Conservation (phyloP, 2,329 filamentous ascomycete genomes). For the Herpomyces periplanetae region DNA sequence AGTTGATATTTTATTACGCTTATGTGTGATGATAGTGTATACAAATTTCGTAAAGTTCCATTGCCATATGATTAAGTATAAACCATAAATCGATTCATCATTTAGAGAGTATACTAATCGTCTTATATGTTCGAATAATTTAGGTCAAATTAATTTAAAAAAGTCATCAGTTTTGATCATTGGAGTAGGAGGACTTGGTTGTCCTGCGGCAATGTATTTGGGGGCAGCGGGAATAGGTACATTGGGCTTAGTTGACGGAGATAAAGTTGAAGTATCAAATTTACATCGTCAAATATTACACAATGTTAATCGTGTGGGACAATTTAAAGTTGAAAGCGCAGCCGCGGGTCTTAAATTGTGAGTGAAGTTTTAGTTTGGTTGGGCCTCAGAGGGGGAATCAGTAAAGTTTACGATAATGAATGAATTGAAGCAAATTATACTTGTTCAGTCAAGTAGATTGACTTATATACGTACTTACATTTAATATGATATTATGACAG, state of each 20-base stretch:
- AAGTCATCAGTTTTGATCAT: conserved; percentile 33
- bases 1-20: too few species aligned
- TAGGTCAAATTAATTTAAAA: conserved; percentile 36
- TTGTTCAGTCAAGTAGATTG: neutral
- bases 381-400: too few species aligned
- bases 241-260: conserved; percentile 50
- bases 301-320: conserved; percentile 23
- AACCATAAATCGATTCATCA: too few species aligned
- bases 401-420: conserved; percentile 2
- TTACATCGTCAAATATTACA: conserved; percentile 72
- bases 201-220: conserved; percentile 66
- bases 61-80: too few species aligned
- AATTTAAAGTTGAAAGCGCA: conserved; percentile 42
- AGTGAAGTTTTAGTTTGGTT: conserved; percentile 4
- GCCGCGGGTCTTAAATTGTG: conserved; percentile 17
- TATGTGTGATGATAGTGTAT: too few species aligned
- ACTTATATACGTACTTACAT: neutral
- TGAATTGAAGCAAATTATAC: neutral
- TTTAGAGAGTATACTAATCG: too few species aligned
- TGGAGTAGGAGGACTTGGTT: conserved; percentile 59
- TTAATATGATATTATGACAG: conserved; percentile 1
- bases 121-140: too few species aligned
- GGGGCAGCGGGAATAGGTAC: conserved; percentile 54
- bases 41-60: too few species aligned
- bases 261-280: conserved; percentile 57